Evolutionary conservation across 2,329 filamentous ascomycete species (phyloP).

Genomic region (Colletotrichum chrysophilum): DNA sequence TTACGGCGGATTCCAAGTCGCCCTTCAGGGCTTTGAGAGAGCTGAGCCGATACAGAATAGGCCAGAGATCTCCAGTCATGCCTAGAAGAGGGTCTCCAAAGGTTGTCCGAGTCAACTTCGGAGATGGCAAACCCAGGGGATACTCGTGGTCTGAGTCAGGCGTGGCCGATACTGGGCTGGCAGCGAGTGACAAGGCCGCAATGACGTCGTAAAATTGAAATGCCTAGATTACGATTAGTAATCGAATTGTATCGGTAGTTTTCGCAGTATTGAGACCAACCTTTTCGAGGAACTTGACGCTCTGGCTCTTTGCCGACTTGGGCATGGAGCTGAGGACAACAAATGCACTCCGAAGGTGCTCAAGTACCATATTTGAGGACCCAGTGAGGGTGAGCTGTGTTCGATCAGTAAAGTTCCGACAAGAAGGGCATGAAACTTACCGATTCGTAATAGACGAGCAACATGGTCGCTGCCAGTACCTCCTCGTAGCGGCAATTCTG

Average conservation of each 20-base stretch:
- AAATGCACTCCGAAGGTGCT: slow-evolving; percentile 65
- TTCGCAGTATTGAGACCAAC: slow-evolving; percentile 36
- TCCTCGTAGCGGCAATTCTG: slow-evolving; percentile 57
- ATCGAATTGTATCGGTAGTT: not conserved
- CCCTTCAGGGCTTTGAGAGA: slow-evolving; percentile 57
- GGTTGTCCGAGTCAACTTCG: slow-evolving; percentile 49
- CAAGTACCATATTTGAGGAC: slow-evolving; percentile 62
- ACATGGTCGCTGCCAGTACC: slow-evolving; percentile 63
- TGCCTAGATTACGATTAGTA: slow-evolving; percentile 42
- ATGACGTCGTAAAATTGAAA: slow-evolving; percentile 71
- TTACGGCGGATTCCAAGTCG: slow-evolving; percentile 54
- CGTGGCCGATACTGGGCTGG: slow-evolving; percentile 57
- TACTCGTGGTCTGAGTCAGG: slow-evolving; percentile 49
- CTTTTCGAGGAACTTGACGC: slow-evolving; percentile 61
- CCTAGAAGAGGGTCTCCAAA: slow-evolving; percentile 64
- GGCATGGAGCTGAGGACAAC: slow-evolving; percentile 59
- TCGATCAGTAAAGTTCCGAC: not conserved
- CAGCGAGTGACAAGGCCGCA: slow-evolving; percentile 64
- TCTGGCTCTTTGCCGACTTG: slow-evolving; percentile 50
- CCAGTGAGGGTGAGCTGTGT: slow-evolving; percentile 61
- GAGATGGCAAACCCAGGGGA: slow-evolving; percentile 33
- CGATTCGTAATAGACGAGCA: slow-evolving; percentile 63
- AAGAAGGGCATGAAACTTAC: not conserved
- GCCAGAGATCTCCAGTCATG: slow-evolving; percentile 66
- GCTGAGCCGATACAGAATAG: slow-evolving; percentile 64